Evolutionary conservation across 768 basidiomycete genomes (phyloP).

Genomic region (Ramaria sp.): DNA sequence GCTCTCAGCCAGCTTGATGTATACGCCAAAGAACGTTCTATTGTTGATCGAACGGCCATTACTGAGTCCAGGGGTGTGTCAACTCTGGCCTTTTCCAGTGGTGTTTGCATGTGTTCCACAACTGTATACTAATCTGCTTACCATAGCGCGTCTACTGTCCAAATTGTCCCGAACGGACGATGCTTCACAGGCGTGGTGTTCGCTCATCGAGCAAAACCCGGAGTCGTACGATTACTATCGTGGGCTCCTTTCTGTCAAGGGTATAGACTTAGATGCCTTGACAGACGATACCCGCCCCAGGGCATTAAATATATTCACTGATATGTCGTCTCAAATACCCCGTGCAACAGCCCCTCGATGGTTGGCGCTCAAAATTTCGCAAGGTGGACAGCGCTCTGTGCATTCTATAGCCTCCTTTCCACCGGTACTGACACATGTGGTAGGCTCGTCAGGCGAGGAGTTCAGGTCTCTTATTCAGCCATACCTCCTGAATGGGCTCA

Average conservation of each 20-base stretch:
- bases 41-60: constrained; percentile 62
- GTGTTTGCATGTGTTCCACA: constrained; percentile 6
- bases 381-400: constrained; percentile 25
- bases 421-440: neutral
- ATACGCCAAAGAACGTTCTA: constrained; percentile 49
- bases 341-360: constrained; percentile 63
- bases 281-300: constrained; percentile 40
- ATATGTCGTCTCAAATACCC: constrained; percentile 54
- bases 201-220: constrained; percentile 75
- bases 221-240: constrained; percentile 76
- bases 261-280: constrained; percentile 41
- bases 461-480: constrained; percentile 55
- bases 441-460: constrained; percentile 38
- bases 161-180: constrained; percentile 51
- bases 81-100: neutral
- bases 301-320: constrained; percentile 46
- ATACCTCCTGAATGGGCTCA: constrained; percentile 62
- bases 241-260: constrained; percentile 57
- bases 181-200: constrained; percentile 73
- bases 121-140: constrained; percentile 8
- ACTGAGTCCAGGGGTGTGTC: constrained; percentile 55
- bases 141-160: constrained; percentile 64
- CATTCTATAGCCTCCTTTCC: neutral
- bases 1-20: constrained; percentile 55
- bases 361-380: constrained; percentile 57